Base-by-base conservation (phyloP, 139 green algal species). In the Micractinium sp. region DNA sequence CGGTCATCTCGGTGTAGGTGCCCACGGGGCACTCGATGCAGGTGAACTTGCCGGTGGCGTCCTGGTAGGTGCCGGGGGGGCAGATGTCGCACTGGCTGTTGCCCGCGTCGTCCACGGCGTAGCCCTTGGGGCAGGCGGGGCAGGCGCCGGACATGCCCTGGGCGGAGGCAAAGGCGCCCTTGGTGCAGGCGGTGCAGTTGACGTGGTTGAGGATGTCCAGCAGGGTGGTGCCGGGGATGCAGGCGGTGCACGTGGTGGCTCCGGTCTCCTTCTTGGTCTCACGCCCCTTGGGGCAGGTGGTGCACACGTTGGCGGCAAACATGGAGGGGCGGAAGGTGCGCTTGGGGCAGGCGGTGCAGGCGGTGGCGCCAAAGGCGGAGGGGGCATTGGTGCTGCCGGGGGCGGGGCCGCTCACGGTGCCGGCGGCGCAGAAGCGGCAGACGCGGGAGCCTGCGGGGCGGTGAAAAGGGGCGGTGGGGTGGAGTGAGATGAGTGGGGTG, bases 251-350 rank as follows among this genome's bases (percentile, higher is more conserved):
- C 22, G 36, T 60, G 75, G 75, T 56, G 36, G 75, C 75, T 19
- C 36, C 75, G 29, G 75, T 33, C 12, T 60, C 75, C 36, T 47
- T 47, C 75, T 47, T 47, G 35, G 75, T 81, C 75, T 81, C 75
- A 41, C 75, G 75, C 20, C 75, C 75, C 36, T 47, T 47, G 16
- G 75, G 75, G 36, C 75, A 81, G 20, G n/a, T 35, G 36, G 75
- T 81, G 75, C 75, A 81, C 18, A 60, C 36, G 75, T 81, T 81
- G 36, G 75, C 7, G 75, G 75, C 38, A 22, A 53, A 56, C 35
- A 81, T 81, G 75, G 75, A 81, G 75, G 75, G 75, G 36, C 75
- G 75, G 75, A 81, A 81, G 75, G 36, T 81, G 75, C 75, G 75
- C 19, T 47, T 47, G 29, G 75, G 75, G 75, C 75, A 56, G 75